phyloP scores from a whole-genome alignment of 108 stramenopile species.

The Heterococcus sp. region DNA sequence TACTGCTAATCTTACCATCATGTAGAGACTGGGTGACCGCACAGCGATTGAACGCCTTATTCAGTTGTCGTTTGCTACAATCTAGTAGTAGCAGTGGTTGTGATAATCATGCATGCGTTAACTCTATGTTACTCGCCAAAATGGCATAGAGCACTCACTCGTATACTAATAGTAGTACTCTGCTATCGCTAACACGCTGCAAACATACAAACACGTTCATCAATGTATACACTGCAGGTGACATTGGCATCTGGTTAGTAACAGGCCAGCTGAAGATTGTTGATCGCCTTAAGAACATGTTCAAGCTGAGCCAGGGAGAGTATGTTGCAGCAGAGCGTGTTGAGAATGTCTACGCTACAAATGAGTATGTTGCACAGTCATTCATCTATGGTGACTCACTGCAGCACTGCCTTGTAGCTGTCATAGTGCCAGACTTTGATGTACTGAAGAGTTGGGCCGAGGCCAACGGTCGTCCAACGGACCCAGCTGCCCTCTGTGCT shows the following conservation, averaged over 20 bases:
- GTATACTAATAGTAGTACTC: no score
- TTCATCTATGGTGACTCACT: slow-evolving; percentile 89
- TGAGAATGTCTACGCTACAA: slow-evolving; percentile 74
- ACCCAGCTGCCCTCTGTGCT: neutral
- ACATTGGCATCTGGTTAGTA: slow-evolving; percentile 82
- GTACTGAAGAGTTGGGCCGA: slow-evolving; percentile 35
- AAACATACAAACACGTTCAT: no score
- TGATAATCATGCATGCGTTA: no score
- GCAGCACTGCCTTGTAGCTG: slow-evolving; percentile 44
- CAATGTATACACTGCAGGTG: no score
- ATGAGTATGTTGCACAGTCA: slow-evolving; percentile 68
- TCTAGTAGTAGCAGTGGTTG: no score
- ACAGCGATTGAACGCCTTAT: no score
- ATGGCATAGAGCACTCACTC: no score
- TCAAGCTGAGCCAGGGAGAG: slow-evolving; percentile 84
- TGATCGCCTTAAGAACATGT: slow-evolving; percentile 72
- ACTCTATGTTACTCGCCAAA: no score
- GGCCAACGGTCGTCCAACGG: neutral
- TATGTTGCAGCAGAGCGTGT: slow-evolving; percentile 92
- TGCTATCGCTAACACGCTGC: no score
- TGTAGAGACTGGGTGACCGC: no score
- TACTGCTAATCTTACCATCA: no score
- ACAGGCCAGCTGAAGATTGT: slow-evolving; percentile 82
- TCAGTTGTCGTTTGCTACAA: no score
- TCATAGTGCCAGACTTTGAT: slow-evolving; percentile 90